Evolutionary conservation across 164 flowering plant species (phyloP).

Genomic region (Cinnamomum chago): DNA sequence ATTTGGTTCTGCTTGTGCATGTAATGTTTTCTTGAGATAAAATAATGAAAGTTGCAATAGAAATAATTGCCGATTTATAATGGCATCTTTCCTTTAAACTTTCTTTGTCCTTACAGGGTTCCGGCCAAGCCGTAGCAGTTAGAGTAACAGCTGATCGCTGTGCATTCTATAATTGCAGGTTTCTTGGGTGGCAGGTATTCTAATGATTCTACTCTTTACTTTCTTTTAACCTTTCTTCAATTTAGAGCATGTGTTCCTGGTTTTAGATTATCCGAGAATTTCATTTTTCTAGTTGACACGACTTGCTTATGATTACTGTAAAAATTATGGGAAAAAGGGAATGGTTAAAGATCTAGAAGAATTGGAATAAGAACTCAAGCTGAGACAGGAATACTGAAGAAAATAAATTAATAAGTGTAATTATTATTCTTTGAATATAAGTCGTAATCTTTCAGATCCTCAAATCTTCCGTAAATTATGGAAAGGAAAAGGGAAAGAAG

Average conservation of each 20-base stretch:
- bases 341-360: neutral
- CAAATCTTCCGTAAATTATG: neutral
- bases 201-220: neutral
- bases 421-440: too few relatives aligned
- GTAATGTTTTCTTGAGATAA: neutral
- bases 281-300: neutral
- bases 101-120: constrained; percentile 47
- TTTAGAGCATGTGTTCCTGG: neutral
- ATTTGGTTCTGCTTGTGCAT: neutral
- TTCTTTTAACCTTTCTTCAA: neutral
- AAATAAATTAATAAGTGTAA: too few relatives aligned
- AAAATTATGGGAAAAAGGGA: neutral
- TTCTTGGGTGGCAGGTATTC: constrained; percentile 96
- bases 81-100: neutral
- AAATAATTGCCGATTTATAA: too few relatives aligned
- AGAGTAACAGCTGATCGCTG: constrained; percentile 93
- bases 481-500: too few relatives aligned
- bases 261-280: neutral
- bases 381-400: neutral
- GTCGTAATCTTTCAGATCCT: neutral
- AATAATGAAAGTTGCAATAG: neutral
- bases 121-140: constrained; percentile 96
- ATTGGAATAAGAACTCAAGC: neutral
- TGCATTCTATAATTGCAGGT: constrained; percentile 92
- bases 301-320: neutral